These are phyloP conservation scores for Immersiella caudata DNA, from an alignment of 495 filamentous ascomycete genomes.

Conservation along the genomic window DNA sequence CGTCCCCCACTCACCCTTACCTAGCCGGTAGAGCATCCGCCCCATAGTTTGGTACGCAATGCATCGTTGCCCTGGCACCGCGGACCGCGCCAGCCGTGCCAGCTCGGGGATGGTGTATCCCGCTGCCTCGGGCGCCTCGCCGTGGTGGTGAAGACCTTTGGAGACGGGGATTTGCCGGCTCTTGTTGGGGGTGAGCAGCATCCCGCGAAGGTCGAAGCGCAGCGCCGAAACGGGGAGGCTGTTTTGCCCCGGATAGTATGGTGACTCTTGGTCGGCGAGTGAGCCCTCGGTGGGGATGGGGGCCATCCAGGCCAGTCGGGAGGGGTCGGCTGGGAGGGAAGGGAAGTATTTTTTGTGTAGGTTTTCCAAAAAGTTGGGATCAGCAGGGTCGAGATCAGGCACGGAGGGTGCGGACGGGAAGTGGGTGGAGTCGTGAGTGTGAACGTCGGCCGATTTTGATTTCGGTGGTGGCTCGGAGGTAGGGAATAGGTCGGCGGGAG, in stretches of 20 bases:
- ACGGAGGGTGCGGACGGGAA: conserved; percentile 43
- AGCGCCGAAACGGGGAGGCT: conserved; percentile 74
- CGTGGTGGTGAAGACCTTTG: conserved; percentile 90
- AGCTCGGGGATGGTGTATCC: conserved; percentile 94
- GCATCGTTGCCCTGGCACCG: conserved; percentile 84
- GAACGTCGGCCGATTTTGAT: conserved; percentile 31
- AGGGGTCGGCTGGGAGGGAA: conserved; percentile 77
- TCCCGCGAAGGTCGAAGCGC: conserved; percentile 85
- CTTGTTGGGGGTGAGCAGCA: conserved; percentile 71
- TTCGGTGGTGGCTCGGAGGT: conserved; percentile 15
- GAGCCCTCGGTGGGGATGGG: conserved; percentile 62
- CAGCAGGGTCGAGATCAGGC: conserved; percentile 79
- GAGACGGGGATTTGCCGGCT: conserved; percentile 71
- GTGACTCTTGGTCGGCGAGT: conserved; percentile 62
- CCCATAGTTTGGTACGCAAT: conserved; percentile 91
- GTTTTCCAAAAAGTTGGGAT: conserved; percentile 77
- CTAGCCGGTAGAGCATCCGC: conserved; percentile 80
- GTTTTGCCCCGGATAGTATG: conserved; percentile 76
- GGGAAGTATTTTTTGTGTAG: conserved; percentile 95
- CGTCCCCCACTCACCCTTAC: conserved; percentile 74
- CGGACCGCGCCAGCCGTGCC: conserved; percentile 76
- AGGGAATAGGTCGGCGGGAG: conserved; percentile 34
- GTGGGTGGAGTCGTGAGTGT: conserved; percentile 35
- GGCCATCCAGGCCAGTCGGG: conserved; percentile 87
- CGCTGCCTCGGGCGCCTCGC: conserved; percentile 86